Base-by-base conservation (phyloP, 805 yeast species). In the Pichia cephalocereana region DNA sequence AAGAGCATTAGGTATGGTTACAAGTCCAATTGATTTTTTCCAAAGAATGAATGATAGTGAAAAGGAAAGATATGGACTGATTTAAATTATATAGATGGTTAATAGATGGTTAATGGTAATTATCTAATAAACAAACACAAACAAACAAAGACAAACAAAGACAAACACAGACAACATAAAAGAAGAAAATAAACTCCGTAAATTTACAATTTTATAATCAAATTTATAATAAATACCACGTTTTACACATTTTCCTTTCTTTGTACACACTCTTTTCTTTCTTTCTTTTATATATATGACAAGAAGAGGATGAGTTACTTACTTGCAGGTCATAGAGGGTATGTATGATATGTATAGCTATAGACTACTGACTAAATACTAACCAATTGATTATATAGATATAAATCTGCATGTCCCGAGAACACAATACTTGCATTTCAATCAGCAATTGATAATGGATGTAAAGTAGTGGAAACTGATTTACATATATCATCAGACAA, bases 1-100 rank as follows among this genome's bases (percentile, higher is more conserved):
- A 50, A 72, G 96, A 52, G 87, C 90, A 1, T 70, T 89, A 52
- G 96, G 95, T 0, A 76, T 90, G 4, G 78, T 84, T 46, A 81
- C 89, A 3, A 79, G 87, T 4, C 95, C 95, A 0, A 71, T 69
- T 11, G 77, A 75, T 17, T 84, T 83, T 57, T 79, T 84, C 46
- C 56, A 60, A 40, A 68, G 72, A 44, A 64, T 79, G 67, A 69
- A 67, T 50, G 64, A 65, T 8, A 60, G 63, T 1, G 82, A 76
- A 56, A 66, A 65, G 49, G 54, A 58, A 38, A 52, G 53, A 23
- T 73, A 70, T 52, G 71, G 68, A 15, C 37, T 34, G 37, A 10
- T 34, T 23, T 23, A 23, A n/a, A n/a, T n/a, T n/a, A n/a, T n/a
- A 23, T 23, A 23, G 26, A 23, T 23, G 26, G 26, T 23, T 23